These are phyloP conservation scores for Saxophila tyrrhenica DNA, from an alignment of 495 filamentous ascomycete genomes.

Conservation along the genomic window DNA sequence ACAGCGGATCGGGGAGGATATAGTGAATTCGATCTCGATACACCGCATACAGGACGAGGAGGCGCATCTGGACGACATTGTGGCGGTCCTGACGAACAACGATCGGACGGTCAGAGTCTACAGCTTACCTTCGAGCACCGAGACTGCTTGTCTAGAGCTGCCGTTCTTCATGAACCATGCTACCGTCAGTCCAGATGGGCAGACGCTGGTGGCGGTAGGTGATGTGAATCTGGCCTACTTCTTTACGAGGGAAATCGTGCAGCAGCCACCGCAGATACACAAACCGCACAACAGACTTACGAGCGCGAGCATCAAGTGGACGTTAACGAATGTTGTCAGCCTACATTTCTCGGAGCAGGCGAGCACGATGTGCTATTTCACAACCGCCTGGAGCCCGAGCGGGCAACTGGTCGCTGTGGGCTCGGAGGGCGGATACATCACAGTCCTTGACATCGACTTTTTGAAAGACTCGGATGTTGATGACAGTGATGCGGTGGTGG, in stretches of 20 bases:
- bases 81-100: slow-evolving; percentile 73
- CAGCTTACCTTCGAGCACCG: slow-evolving; percentile 49
- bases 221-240: slow-evolving; percentile 78
- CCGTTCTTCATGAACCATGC: slow-evolving; percentile 83
- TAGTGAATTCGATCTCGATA: slow-evolving; percentile 64
- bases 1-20: slow-evolving; percentile 32
- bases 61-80: slow-evolving; percentile 40
- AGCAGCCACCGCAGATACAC: slow-evolving; percentile 13
- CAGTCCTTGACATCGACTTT: slow-evolving; percentile 49
- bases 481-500: slow-evolving; percentile 33
- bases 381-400: slow-evolving; percentile 59
- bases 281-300: slow-evolving; percentile 20
- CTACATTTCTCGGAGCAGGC: slow-evolving; percentile 22
- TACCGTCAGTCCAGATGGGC: slow-evolving; percentile 79
- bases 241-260: slow-evolving; percentile 40
- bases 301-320: slow-evolving; percentile 22
- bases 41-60: slow-evolving; percentile 42
- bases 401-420: slow-evolving; percentile 58
- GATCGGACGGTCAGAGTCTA: slow-evolving; percentile 76
- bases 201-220: slow-evolving; percentile 68
- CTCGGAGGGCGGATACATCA: slow-evolving; percentile 60
- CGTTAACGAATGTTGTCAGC: slow-evolving; percentile 17
- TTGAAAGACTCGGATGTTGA: slow-evolving; percentile 32
- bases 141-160: slow-evolving; percentile 58
- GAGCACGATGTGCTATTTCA: slow-evolving; percentile 43